Base-by-base conservation (phyloP, 345 rosid genomes). In the Sisymbrium irio region DNA sequence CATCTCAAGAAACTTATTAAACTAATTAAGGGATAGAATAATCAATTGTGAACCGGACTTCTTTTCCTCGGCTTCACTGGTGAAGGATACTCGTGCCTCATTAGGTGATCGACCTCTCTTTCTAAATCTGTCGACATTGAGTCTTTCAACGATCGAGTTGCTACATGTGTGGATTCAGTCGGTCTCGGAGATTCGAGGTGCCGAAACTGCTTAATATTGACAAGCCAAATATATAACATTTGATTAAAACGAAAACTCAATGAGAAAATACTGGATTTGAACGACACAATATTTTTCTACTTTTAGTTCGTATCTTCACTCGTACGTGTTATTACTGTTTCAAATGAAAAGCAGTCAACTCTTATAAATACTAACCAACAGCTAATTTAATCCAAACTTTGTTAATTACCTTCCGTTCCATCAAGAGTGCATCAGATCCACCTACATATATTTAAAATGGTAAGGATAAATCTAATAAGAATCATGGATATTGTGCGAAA, bases 21-120 rank as follows among this genome's bases (percentile, higher is more conserved):
- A 62, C 19, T 28, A 37, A 19, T 2, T 33, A 58, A 64, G 33
- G 14, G 6, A 64, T 1, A 25, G 19, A 7, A 46, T 50, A 57
- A 74, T 41, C 44, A 75, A 20, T 75, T 75, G 56, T 75, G 74
- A 61, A 75, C 73, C 4, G 79, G 78, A 61, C 57, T 47, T 68
- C 79, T 51, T 53, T 75, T 75, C 57, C 12, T 68, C 11, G 74
- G 74, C 30, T 75, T 50, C 12, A 32, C 67, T 1, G 47, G 79
- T 30, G 74, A 32, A 15, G 64, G 57, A 53, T 75, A 75, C 39
- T 75, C 73, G 30, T 75, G 3, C 15, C 6, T 40, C 78, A 75
- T 75, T 11, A 75, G 40, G 17, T 51, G 44, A 5, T 75, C 74
- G 0, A 75, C 68, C 40, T 61, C 74, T 61, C 17, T 68, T 45